Conservation (phyloP, 441 rosid species). For the Dalechampia spathulata region DNA sequence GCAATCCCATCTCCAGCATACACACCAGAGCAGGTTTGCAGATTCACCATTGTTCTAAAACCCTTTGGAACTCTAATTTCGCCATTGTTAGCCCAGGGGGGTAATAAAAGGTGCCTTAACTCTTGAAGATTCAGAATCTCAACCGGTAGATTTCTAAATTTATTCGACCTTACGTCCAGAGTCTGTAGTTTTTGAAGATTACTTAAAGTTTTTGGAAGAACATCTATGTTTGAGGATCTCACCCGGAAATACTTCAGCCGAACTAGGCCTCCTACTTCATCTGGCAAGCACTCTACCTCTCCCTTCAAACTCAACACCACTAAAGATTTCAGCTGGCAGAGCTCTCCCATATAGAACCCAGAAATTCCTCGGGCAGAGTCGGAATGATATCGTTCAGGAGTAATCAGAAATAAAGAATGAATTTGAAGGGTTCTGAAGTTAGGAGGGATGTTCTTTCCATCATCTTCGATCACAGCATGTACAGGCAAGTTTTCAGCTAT, state of each 20-base stretch:
- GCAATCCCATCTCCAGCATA: constrained; percentile 14
- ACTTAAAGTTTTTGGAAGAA: constrained; percentile 9
- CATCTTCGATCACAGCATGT: constrained; percentile 6
- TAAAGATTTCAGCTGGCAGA: constrained; percentile 10
- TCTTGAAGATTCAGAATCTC: constrained; percentile 2
- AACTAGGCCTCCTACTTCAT: constrained; percentile 7
- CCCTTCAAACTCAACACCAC: constrained; percentile 12
- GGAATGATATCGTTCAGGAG: background rate
- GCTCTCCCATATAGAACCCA: constrained; percentile 3
- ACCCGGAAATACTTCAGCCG: constrained; percentile 14
- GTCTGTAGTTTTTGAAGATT: constrained; percentile 17
- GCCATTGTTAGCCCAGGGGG: background rate
- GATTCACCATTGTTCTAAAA: constrained; percentile 7
- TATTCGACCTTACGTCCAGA: background rate
- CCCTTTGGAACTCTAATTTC: constrained; percentile 15
- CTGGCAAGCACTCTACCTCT: constrained; percentile 11
- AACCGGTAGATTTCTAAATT: background rate
- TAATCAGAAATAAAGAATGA: constrained; percentile 8
- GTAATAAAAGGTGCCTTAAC: constrained; percentile 17
- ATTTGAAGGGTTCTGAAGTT: background rate
- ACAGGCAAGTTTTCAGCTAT: constrained; percentile 5
- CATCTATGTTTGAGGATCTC: background rate
- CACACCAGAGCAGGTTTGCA: constrained; percentile 8
- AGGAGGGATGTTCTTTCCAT: constrained; percentile 11
- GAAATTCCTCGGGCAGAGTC: constrained; percentile 1